phyloP scores from a whole-genome alignment of 352 stramenopile species.

The Phytophthora hybrid region DNA sequence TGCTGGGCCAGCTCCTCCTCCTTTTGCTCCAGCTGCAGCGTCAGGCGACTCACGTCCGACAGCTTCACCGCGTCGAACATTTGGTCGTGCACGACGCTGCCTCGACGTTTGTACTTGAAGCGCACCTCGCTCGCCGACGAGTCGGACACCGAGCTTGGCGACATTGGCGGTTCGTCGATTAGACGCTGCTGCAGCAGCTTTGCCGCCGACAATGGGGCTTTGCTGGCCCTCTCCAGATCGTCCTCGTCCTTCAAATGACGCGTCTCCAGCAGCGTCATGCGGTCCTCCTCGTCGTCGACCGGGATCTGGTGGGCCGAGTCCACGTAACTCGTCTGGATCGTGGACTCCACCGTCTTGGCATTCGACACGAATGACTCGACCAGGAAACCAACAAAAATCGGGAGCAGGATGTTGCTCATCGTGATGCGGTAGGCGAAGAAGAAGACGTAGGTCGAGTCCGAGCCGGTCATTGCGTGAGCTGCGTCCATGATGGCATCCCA shows the following conservation, averaged over 20 bases:
- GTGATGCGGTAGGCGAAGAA: constrained; percentile 88
- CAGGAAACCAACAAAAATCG: constrained; percentile 89
- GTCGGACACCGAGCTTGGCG: constrained; percentile 49
- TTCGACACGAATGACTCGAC: constrained; percentile 88
- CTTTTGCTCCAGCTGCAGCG: constrained; percentile 72
- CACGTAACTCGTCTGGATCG: constrained; percentile 69
- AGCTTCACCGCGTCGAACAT: constrained; percentile 87
- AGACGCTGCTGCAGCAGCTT: constrained; percentile 19
- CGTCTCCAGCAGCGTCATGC: constrained; percentile 61
- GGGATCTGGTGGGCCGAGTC: constrained; percentile 48
- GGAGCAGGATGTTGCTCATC: constrained; percentile 84
- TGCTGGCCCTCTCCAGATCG: constrained; percentile 21
- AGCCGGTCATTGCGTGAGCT: constrained; percentile 68
- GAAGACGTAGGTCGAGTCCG: constrained; percentile 74
- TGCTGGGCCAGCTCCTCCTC: constrained; percentile 72
- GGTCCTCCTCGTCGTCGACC: constrained; percentile 61
- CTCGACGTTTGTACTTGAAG: constrained; percentile 75
- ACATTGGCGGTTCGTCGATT: constrained; percentile 31
- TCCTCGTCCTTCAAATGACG: constrained; percentile 49
- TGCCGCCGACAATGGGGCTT: constrained; percentile 14
- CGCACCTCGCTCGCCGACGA: constrained; percentile 66
- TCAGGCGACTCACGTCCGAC: constrained; percentile 75
- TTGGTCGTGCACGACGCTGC: constrained; percentile 75
- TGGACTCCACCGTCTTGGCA: constrained; percentile 72
- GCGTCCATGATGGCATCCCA: constrained; percentile 89